Percentiles rank a stretch among this genome's conserved stretches.
Evolutionary conservation across 768 basidiomycete species (phyloP).

Genomic region (Panus rudis): DNA sequence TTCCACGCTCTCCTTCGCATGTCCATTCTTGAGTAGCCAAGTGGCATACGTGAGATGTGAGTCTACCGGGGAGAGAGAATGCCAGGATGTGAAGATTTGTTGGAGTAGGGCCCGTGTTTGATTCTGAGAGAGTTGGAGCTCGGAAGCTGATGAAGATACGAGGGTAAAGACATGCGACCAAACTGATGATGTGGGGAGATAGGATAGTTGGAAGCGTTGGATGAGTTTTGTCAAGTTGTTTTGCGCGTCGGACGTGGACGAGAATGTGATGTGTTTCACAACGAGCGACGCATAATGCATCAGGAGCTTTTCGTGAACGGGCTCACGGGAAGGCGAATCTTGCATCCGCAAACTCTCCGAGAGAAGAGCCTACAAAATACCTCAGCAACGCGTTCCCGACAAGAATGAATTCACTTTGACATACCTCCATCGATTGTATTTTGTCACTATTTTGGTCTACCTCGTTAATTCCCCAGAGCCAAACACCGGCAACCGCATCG

Average conservation of each 20-base stretch:
- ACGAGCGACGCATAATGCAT: slow-evolving; percentile 32
- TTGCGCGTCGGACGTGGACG: background rate
- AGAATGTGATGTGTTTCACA: background rate
- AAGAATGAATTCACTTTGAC: slow-evolving; percentile 4
- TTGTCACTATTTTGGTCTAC: slow-evolving; percentile 10
- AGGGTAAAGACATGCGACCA: background rate
- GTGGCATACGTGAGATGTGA: slow-evolving; percentile 39
- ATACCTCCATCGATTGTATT: slow-evolving; percentile 19
- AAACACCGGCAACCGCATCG: slow-evolving; percentile 33
- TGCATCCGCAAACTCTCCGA: slow-evolving; percentile 38
- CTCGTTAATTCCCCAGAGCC: slow-evolving; percentile 46
- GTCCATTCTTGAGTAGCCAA: slow-evolving; percentile 38
- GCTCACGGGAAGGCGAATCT: slow-evolving; percentile 27
- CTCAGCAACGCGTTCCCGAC: background rate
- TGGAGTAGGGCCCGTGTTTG: slow-evolving; percentile 24
- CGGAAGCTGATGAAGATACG: background rate
- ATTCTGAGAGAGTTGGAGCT: background rate
- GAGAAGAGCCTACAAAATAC: slow-evolving; percentile 31
- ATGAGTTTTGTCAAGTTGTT: too few species aligned
- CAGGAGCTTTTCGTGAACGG: slow-evolving; percentile 41
- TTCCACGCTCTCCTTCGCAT: slow-evolving; percentile 34
- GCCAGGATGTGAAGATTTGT: slow-evolving; percentile 39
- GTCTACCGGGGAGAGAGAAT: slow-evolving; percentile 27
- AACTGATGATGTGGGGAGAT: background rate
- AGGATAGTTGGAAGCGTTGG: too few species aligned